Conservation (phyloP, 2,329 filamentous ascomycete genomes). For the Colletotrichum lindemuthianum region DNA sequence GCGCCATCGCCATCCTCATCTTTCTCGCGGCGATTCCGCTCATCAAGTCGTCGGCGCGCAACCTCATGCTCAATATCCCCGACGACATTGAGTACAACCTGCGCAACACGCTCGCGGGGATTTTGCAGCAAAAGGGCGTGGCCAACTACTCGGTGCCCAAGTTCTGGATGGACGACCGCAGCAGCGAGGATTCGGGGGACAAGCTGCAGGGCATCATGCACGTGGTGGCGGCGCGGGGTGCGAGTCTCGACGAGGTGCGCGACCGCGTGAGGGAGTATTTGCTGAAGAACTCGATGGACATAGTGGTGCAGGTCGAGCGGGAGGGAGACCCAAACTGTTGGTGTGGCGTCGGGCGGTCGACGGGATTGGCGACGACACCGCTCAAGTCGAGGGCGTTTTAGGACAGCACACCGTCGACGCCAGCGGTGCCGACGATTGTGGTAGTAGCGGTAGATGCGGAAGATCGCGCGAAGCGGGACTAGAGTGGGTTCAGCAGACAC, state of each 20-base stretch:
- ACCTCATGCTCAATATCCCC: conserved; percentile 85
- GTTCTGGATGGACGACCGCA: conserved; percentile 86
- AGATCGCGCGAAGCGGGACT: neutral
- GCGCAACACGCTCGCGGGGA: conserved; percentile 84
- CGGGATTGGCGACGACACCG: conserved; percentile 42
- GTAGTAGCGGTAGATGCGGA: conserved; percentile 9
- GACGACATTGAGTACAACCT: conserved; percentile 88
- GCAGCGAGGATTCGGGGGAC: conserved; percentile 49
- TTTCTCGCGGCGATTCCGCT: conserved; percentile 92
- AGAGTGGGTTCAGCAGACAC: neutral
- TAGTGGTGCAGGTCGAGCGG: conserved; percentile 87
- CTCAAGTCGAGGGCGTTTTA: conserved; percentile 49
- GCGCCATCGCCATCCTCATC: conserved; percentile 91
- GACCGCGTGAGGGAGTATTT: conserved; percentile 80
- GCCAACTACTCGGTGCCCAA: conserved; percentile 86
- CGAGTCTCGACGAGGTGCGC: conserved; percentile 84
- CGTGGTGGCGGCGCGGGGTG: conserved; percentile 76
- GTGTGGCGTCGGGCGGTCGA: conserved; percentile 56
- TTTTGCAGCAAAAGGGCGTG: conserved; percentile 85
- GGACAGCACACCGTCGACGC: conserved; percentile 15
- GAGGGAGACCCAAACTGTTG: conserved; percentile 78
- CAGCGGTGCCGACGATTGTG: conserved; percentile 9
- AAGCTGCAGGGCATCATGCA: conserved; percentile 86
- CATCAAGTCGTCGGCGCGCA: conserved; percentile 84
- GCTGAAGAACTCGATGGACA: conserved; percentile 76